A percentile compares a stretch with the other conserved stretches of the same genome.
phyloP scores from a whole-genome alignment of 2,329 filamentous ascomycete genomes.

The Fusarium haematococcum region DNA sequence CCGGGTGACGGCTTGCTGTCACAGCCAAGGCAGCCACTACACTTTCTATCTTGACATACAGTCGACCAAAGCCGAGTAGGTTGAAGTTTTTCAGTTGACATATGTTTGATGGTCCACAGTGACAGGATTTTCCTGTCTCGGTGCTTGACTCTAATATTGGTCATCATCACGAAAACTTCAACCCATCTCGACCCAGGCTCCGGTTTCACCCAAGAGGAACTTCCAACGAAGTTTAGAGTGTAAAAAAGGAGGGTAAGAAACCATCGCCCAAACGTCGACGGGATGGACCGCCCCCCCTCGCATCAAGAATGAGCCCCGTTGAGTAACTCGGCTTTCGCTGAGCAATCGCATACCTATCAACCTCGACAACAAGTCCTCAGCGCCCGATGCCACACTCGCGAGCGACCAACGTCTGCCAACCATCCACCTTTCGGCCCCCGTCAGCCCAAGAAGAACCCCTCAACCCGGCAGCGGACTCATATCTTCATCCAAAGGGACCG shows the following conservation, averaged over 20 bases:
- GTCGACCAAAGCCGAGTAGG: slow-evolving; percentile 4
- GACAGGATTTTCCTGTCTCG: slow-evolving; percentile 66
- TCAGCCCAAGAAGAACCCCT: slow-evolving; percentile 28
- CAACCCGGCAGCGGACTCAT: slow-evolving; percentile 74
- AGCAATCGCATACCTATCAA: slow-evolving; percentile 99
- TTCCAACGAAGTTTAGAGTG: slow-evolving; percentile 58
- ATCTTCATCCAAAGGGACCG: slow-evolving; percentile 82
- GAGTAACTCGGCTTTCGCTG: slow-evolving; percentile 80
- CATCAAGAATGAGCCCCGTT: slow-evolving; percentile 99
- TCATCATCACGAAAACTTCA: slow-evolving; percentile 88
- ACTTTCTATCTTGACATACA: background rate
- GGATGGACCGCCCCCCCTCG: slow-evolving; percentile 73
- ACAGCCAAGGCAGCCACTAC: background rate
- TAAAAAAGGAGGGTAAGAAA: slow-evolving; percentile 42
- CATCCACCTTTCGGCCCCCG: slow-evolving; percentile 48
- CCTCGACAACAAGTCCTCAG: slow-evolving; percentile 85
- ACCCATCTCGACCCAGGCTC: slow-evolving; percentile 28
- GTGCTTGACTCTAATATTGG: slow-evolving; percentile 98
- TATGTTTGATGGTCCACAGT: slow-evolving; percentile 48
- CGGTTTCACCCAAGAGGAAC: slow-evolving; percentile 45
- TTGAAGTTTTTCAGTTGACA: slow-evolving; percentile 50
- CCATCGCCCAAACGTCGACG: slow-evolving; percentile 39
- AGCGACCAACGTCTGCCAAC: slow-evolving; percentile 62
- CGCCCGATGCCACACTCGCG: slow-evolving; percentile 56
- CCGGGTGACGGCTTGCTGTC: background rate